Evolutionary conservation across 176 grass and related monocot genomes (phyloP).

Genomic region (Triticum timopheevii): DNA sequence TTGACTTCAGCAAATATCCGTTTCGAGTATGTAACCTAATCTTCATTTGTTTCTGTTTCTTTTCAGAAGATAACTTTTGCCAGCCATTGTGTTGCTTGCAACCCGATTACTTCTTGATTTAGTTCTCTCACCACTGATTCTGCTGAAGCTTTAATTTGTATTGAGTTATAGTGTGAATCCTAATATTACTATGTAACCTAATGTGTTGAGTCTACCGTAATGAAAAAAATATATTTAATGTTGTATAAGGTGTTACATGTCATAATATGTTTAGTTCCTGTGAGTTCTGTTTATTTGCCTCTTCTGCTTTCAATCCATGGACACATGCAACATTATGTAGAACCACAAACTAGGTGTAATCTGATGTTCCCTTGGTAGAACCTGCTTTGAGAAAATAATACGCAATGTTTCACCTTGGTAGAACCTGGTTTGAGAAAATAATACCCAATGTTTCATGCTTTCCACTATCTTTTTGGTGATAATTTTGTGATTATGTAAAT

Average conservation of each 20-base stretch:
- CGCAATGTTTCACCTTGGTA: neutral
- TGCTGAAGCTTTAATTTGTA: conserved; percentile 29
- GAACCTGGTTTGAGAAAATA: conserved; percentile 15
- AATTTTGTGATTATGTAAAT: conserved; percentile 12
- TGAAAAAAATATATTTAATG: neutral
- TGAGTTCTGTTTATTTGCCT: neutral
- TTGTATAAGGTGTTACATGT: neutral
- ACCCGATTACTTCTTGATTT: neutral
- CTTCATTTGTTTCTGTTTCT: conserved; percentile 16
- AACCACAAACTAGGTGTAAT: neutral
- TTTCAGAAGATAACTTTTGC: conserved; percentile 21
- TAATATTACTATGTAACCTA: conserved; percentile 4
- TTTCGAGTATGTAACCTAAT: conserved; percentile 68
- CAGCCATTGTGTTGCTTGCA: conserved; percentile 17
- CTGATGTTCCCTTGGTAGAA: neutral
- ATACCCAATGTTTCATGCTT: conserved; percentile 11
- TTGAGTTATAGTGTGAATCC: conserved; percentile 21
- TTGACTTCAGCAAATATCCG: conserved; percentile 96
- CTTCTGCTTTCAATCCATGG: neutral
- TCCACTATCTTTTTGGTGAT: neutral
- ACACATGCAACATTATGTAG: conserved; percentile 1
- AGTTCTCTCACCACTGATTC: conserved; percentile 17
- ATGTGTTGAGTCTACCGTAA: neutral
- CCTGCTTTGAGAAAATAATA: conserved; percentile 26
- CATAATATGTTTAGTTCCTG: conserved; percentile 9